These are phyloP conservation scores for Yamadazyma songkhlaensis DNA, from an alignment of 1,139 yeast genomes.

Conservation along the genomic window DNA sequence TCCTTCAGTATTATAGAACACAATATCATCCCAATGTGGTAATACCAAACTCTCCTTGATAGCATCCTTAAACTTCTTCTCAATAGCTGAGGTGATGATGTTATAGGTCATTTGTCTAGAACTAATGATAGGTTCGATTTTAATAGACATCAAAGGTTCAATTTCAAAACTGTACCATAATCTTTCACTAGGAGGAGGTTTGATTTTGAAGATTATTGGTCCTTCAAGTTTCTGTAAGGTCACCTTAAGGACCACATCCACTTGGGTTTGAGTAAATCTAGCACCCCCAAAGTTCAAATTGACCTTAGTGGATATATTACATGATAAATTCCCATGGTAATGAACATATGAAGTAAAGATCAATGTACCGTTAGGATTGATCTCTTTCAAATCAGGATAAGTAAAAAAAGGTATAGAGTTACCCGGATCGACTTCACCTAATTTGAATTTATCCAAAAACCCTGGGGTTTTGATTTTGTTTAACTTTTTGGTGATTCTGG, in stretches of 20 bases:
- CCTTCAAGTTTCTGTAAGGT: slow-evolving; percentile 72
- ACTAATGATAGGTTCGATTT: slow-evolving; percentile 85
- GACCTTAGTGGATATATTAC: slow-evolving; percentile 78
- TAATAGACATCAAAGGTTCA: slow-evolving; percentile 73
- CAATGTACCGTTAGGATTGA: slow-evolving; percentile 82
- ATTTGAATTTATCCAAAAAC: slow-evolving; percentile 77
- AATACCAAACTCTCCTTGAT: slow-evolving; percentile 74
- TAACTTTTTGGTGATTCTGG: slow-evolving; percentile 66
- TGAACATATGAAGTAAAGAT: slow-evolving; percentile 58
- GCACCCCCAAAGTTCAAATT: slow-evolving; percentile 66
- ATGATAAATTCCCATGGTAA: slow-evolving; percentile 70
- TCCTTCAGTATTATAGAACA: slow-evolving; percentile 59
- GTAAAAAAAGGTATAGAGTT: slow-evolving; percentile 77
- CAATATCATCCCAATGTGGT: slow-evolving; percentile 87
- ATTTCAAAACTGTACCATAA: slow-evolving; percentile 86
- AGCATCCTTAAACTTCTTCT: slow-evolving; percentile 75
- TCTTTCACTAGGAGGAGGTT: slow-evolving; percentile 88
- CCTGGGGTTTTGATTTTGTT: slow-evolving; percentile 83
- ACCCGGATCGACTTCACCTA: slow-evolving; percentile 74
- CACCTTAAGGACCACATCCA: slow-evolving; percentile 71
- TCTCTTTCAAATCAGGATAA: slow-evolving; percentile 63
- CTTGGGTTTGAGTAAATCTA: slow-evolving; percentile 74
- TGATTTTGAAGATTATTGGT: slow-evolving; percentile 62
- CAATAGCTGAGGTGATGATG: slow-evolving; percentile 76
- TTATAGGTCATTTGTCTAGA: slow-evolving; percentile 76